A percentile compares a stretch with the other conserved stretches of the same genome.
These are phyloP conservation scores for Apiotrichum laibachii DNA, from an alignment of 1,284 basidiomycete genomes.

Conservation along the genomic window DNA sequence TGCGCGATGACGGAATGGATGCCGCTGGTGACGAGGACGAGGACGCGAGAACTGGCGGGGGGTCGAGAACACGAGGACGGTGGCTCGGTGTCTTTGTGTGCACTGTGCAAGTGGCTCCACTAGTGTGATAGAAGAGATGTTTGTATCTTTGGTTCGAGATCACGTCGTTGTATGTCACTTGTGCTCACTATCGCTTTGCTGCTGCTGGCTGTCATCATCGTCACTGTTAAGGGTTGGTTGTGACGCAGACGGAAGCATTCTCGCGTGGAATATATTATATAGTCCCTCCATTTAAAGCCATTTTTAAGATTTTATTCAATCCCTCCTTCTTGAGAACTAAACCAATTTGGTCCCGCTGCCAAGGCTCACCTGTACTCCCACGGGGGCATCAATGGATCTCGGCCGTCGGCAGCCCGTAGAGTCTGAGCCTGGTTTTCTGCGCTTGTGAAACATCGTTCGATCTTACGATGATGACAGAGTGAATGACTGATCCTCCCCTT, in stretches of 20 bases:
- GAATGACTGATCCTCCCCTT: not conserved
- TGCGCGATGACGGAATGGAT: not conserved
- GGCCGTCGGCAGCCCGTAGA: too few species aligned
- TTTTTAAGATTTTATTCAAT: not conserved
- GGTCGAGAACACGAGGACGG: too few species aligned
- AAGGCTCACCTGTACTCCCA: too few species aligned
- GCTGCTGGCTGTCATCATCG: not conserved
- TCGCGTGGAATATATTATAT: not conserved
- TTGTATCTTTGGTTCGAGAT: not conserved
- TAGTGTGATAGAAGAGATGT: not conserved
- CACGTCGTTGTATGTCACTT: not conserved
- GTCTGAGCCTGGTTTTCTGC: too few species aligned
- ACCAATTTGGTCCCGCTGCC: too few species aligned
- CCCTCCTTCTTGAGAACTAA: not conserved
- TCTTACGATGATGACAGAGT: not conserved
- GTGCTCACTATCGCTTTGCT: not conserved
- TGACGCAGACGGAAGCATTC: not conserved
- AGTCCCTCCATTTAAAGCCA: not conserved
- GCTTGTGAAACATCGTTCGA: not conserved
- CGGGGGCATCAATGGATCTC: too few species aligned
- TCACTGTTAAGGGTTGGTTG: not conserved
- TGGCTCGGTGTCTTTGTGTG: too few species aligned
- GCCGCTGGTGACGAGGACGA: not conserved
- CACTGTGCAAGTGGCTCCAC: too few species aligned
- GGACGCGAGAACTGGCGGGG: not conserved